Percentiles rank a stretch among this genome's conserved stretches.
phyloP scores from a whole-genome alignment of 768 basidiomycete genomes.

The Suillus tomentosus region DNA sequence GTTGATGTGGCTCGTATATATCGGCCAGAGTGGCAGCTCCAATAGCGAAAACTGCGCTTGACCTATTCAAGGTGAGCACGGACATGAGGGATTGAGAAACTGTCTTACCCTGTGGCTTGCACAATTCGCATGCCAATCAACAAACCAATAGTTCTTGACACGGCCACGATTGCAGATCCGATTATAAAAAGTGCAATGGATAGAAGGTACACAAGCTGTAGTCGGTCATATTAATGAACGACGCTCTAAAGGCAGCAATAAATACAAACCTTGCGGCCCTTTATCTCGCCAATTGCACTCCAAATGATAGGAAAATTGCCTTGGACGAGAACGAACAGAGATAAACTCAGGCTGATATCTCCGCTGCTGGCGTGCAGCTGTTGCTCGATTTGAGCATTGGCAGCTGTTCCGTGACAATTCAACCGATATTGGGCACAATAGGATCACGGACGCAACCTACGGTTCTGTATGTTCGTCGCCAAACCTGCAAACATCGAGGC shows the following conservation, averaged over 20 bases:
- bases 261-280: slow-evolving; percentile 63
- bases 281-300: slow-evolving; percentile 26
- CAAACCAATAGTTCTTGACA: slow-evolving; percentile 54
- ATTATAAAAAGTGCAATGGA: slow-evolving; percentile 49
- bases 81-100: no score
- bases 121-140: slow-evolving; percentile 70
- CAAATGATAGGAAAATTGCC: slow-evolving; percentile 48
- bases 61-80: no score
- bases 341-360: slow-evolving; percentile 68
- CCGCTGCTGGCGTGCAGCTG: slow-evolving; percentile 36
- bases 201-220: slow-evolving; percentile 48
- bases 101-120: slow-evolving; percentile 60
- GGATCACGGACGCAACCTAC: no score
- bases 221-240: background rate
- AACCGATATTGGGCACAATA: no score
- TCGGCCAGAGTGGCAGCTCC: no score
- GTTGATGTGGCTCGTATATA: no score
- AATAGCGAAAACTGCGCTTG: no score
- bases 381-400: slow-evolving; percentile 41
- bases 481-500: no score
- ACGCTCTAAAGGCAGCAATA: background rate
- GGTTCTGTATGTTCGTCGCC: no score
- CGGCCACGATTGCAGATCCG: slow-evolving; percentile 42
- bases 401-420: slow-evolving; percentile 45
- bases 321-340: slow-evolving; percentile 72